These are phyloP conservation scores for Extremus antarcticus DNA, from an alignment of 495 filamentous ascomycete species.

Conservation along the genomic window DNA sequence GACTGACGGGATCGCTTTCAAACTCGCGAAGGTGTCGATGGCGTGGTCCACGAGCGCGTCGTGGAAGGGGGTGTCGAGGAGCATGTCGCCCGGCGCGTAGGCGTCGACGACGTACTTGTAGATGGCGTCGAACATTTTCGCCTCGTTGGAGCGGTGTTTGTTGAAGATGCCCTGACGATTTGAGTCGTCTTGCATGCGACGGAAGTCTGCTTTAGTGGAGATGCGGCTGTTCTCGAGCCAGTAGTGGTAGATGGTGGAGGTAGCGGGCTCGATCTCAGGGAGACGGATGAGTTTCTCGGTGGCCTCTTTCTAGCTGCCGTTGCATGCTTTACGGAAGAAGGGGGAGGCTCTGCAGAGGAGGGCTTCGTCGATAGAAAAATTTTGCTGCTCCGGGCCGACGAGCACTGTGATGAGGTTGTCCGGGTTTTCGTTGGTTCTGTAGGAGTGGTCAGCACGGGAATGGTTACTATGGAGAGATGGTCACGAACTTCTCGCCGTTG, in stretches of 20 bases:
- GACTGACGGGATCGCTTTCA: too few species aligned
- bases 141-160: too few species aligned
- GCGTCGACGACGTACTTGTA: not conserved
- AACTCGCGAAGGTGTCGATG: conserved; percentile 42
- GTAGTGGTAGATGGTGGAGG: not conserved
- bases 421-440: too few species aligned
- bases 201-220: too few species aligned
- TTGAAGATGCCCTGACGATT: too few species aligned
- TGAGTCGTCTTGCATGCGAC: too few species aligned
- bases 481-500: too few species aligned
- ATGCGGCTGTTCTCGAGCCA: not conserved
- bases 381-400: not conserved
- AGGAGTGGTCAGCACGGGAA: too few species aligned
- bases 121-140: too few species aligned
- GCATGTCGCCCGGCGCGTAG: not conserved
- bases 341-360: not conserved
- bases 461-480: too few species aligned
- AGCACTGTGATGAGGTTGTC: not conserved
- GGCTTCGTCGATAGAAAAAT: not conserved
- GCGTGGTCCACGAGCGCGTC: conserved; percentile 26
- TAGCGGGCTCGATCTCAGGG: not conserved
- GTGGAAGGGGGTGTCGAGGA: not conserved
- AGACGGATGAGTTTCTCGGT: not conserved
- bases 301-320: conserved; percentile 1
- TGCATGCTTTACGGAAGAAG: conserved; percentile 6